Evolutionary conservation across 2,329 filamentous ascomycete species (phyloP).

Genomic region (Fusarium sulawesiense): DNA sequence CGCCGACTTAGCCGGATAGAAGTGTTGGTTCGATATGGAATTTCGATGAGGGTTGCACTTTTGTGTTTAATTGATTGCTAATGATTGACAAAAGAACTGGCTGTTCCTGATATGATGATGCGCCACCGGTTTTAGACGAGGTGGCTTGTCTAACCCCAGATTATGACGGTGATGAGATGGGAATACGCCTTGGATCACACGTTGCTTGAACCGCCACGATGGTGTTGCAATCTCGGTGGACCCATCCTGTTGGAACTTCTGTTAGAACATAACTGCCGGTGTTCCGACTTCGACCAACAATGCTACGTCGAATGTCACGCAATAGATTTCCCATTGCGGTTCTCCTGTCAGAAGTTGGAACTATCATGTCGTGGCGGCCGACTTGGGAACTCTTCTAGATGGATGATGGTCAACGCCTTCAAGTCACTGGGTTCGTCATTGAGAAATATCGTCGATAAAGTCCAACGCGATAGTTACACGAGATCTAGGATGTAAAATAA

Average conservation of each 20-base stretch:
- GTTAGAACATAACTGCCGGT: constrained; percentile 4
- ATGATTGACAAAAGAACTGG: not conserved
- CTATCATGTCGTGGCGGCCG: not conserved
- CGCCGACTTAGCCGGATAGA: constrained; percentile 21
- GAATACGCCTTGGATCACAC: not conserved
- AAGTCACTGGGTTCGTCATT: too few relatives aligned
- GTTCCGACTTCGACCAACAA: not conserved
- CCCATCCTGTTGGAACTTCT: constrained; percentile 14
- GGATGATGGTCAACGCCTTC: not conserved
- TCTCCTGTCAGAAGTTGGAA: rapidly evolving
- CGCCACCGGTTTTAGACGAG: not conserved
- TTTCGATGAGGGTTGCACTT: not conserved
- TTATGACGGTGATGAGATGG: not conserved
- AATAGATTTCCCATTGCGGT: not conserved
- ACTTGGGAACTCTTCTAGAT: rapidly evolving
- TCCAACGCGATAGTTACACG: rapidly evolving
- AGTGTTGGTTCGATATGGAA: not conserved
- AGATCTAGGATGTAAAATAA: not conserved
- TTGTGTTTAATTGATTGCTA: not conserved
- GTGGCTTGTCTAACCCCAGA: not conserved
- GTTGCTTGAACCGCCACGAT: not conserved
- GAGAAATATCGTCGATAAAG: not conserved
- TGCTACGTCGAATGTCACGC: not conserved
- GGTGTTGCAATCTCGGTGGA: not conserved
- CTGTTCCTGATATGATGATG: not conserved